Evolutionary conservation across 2,329 filamentous ascomycete genomes (phyloP), one percentile per base, ranked within the genome.

Genomic region (Tolypocladium album): DNA sequence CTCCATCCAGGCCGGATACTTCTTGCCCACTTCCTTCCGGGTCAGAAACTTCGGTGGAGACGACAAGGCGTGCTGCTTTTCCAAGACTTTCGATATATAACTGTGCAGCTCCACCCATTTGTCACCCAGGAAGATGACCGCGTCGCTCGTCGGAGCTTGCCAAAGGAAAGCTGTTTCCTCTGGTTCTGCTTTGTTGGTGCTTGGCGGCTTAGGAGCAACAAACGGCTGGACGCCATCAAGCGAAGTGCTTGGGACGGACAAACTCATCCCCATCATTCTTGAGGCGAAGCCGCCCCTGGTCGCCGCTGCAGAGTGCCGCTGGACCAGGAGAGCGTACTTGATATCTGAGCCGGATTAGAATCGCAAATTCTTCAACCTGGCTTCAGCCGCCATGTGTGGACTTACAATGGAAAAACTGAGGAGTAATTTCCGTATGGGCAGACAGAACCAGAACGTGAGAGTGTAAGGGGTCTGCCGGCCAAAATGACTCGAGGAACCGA

Each of bases 91-190:
- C 13, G 88, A 83, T 2, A 95, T 81, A 66, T 95, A 94, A 13
- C 85, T 82, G 70, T 97, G 92, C 12, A 96, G 81, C 66, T 96
- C 90, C 15, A 83, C 76, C 94, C 94, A 99, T 68, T 88, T 92
- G 56, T 91, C 84, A 52, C 92, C 92, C 60, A 94, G 86, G 70
- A 93, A 88, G 12, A 99, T 79, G 13, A 87, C 84, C 0, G 93
- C 92, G 64, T 94, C 88, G 68, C 88, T 90, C 64, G 86, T 89
- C 6, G 93, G 92, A 2, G 87, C 85, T 73, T 96, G 89, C 87
- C 92, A 96, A 11, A 96, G 77, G 67, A 96, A 95, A 0, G 88
- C 79, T 0, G 82, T 81, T 57, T 6, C 71, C 67, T 36, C 72
- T 66, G 59, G 66, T 56, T 52, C 64, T 36, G 57, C 60, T 22